A percentile compares a stretch with the other conserved stretches of the same genome.
Evolutionary conservation across 176 grass and related monocot species (phyloP).

Genomic region (Themeda triandra): DNA sequence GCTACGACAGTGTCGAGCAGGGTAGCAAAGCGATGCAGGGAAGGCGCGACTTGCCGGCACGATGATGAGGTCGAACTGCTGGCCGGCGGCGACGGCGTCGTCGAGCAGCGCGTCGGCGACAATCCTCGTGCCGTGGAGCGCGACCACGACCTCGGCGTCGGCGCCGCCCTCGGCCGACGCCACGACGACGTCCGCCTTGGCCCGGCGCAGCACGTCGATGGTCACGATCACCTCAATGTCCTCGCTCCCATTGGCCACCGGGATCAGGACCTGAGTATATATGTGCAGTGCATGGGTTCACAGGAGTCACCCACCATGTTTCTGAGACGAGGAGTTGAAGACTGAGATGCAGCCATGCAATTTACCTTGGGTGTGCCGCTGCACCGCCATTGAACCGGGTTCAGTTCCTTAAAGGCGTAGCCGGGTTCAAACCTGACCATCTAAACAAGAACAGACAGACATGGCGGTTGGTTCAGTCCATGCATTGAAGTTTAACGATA

Average conservation of each 20-base stretch:
- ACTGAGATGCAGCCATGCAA: too few relatives aligned
- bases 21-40: too few relatives aligned
- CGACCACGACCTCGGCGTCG: slow-evolving; percentile 35
- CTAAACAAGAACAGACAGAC: background rate
- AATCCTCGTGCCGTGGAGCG: slow-evolving; percentile 40
- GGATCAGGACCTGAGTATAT: slow-evolving; percentile 46
- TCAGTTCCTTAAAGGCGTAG: slow-evolving; percentile 41
- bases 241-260: slow-evolving; percentile 46
- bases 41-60: slow-evolving; percentile 32
- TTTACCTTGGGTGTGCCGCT: slow-evolving; percentile 45
- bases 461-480: background rate
- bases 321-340: too few relatives aligned
- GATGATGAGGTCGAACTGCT: slow-evolving; percentile 51
- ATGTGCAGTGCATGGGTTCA: background rate
- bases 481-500: background rate
- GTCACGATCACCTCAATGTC: slow-evolving; percentile 52
- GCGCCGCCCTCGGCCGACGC: slow-evolving; percentile 21
- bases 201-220: slow-evolving; percentile 54
- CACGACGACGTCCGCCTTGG: slow-evolving; percentile 52
- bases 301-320: background rate
- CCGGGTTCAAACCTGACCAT: slow-evolving; percentile 39
- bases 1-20: background rate
- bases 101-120: slow-evolving; percentile 47
- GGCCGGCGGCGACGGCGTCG: slow-evolving; percentile 27
- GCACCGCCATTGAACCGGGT: slow-evolving; percentile 42